Evolutionary conservation across 2,329 filamentous ascomycete genomes (phyloP).

Genomic region (Pseudogymnoascus sp.): DNA sequence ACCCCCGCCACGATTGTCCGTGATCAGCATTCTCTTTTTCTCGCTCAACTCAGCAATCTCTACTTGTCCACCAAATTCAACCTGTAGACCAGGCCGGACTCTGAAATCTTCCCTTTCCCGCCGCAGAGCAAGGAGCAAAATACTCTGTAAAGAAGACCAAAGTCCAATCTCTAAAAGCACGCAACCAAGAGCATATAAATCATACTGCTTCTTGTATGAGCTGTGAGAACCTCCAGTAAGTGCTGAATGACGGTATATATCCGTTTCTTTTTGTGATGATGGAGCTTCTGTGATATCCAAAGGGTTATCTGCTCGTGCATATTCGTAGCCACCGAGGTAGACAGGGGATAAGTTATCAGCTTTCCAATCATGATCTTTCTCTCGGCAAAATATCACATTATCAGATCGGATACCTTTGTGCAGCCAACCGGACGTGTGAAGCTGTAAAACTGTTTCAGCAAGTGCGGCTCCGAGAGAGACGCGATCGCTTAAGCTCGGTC

Average conservation of each 20-base stretch:
- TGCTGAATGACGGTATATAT: conserved; percentile 14
- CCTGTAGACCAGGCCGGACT: background rate
- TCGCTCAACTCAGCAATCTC: background rate
- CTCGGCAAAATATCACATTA: background rate
- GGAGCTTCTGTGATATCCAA: conserved; percentile 14
- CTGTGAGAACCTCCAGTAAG: background rate
- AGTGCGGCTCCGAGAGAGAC: conserved; percentile 12
- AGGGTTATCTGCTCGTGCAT: conserved; percentile 12
- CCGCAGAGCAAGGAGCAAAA: background rate
- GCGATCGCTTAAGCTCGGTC: conserved; percentile 10
- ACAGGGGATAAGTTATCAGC: background rate
- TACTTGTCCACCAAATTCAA: background rate
- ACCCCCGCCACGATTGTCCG: background rate
- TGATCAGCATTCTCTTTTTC: background rate
- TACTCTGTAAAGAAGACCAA: background rate
- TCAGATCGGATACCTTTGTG: conserved; percentile 2
- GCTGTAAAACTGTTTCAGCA: conserved; percentile 11
- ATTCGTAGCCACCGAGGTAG: conserved; percentile 14
- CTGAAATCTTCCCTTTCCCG: background rate
- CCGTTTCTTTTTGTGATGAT: conserved; percentile 10
- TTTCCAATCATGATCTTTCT: background rate
- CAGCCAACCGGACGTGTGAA: conserved; percentile 17
- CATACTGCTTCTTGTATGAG: conserved; percentile 16
- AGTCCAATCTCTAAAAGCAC: conserved; percentile 8
- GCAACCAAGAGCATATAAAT: conserved; percentile 15